phyloP scores from a whole-genome alignment of 2,329 filamentous ascomycete species.

The Huntiella bhutanensis region DNA sequence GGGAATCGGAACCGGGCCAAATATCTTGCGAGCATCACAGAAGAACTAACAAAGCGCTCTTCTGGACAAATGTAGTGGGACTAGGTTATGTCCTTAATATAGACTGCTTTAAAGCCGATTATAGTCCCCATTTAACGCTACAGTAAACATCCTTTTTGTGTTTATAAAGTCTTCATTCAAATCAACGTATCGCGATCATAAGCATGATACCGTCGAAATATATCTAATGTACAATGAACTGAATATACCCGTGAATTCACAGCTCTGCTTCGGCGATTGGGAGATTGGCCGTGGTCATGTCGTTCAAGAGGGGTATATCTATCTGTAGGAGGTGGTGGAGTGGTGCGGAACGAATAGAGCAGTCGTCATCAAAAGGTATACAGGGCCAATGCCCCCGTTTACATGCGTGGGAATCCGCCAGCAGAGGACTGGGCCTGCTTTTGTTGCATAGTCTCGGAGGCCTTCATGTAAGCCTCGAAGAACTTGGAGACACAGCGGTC shows the following conservation, averaged over 20 bases:
- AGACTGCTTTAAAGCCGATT: background rate
- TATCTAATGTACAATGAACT: conserved; percentile 12
- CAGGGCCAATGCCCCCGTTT: background rate
- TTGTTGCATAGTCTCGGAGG: conserved; percentile 88
- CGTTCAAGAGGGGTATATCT: no score
- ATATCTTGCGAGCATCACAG: conserved; percentile 24
- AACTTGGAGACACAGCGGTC: conserved; percentile 97
- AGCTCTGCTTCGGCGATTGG: background rate
- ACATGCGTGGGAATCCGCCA: conserved; percentile 9
- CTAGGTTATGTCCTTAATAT: background rate
- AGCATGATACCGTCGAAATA: background rate
- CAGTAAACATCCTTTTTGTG: no score
- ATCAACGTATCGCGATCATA: background rate
- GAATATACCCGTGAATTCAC: background rate
- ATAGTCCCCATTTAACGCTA: background rate
- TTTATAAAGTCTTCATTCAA: conserved; percentile 2
- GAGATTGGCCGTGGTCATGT: no score
- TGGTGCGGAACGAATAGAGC: background rate
- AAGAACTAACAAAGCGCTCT: background rate
- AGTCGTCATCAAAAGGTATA: no score
- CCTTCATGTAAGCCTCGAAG: conserved; percentile 96
- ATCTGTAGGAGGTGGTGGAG: background rate
- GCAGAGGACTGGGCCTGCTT: conserved; percentile 45
- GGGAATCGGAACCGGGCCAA: conserved; percentile 40
- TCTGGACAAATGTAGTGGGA: background rate